Evolutionary conservation across 2,329 filamentous ascomycete genomes (phyloP).

Genomic region (Cryphonectria japonica): DNA sequence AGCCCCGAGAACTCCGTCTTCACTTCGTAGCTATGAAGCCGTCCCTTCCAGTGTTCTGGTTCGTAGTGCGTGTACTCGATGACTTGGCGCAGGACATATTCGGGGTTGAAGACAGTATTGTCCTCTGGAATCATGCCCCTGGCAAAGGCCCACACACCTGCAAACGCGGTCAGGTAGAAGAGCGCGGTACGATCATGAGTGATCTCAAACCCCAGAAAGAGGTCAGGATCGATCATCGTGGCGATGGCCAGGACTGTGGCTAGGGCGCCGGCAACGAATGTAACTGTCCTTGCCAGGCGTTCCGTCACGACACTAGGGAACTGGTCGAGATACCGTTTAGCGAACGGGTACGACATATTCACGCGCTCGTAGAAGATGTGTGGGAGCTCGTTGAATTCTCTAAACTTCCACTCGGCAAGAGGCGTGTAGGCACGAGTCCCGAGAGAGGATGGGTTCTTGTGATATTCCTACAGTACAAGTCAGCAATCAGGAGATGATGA

Average conservation of each 20-base stretch:
- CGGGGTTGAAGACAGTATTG: conserved; percentile 86
- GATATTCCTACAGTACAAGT: conserved; percentile 73
- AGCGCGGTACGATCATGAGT: conserved; percentile 85
- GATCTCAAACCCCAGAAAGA: conserved; percentile 90
- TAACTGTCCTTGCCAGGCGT: conserved; percentile 80
- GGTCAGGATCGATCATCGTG: conserved; percentile 85
- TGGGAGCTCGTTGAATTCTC: conserved; percentile 95
- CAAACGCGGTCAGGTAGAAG: conserved; percentile 86
- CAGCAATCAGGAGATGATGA: background rate
- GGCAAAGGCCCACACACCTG: conserved; percentile 80
- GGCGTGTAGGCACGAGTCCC: conserved; percentile 91
- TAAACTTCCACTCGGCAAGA: conserved; percentile 95
- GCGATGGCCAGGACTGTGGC: conserved; percentile 83
- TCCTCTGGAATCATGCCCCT: conserved; percentile 87
- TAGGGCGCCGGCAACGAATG: conserved; percentile 85
- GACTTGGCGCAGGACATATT: conserved; percentile 84
- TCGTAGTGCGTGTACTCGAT: conserved; percentile 93
- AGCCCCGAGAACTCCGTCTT: conserved; percentile 87
- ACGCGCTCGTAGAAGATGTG: conserved; percentile 89
- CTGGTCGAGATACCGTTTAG: conserved; percentile 89
- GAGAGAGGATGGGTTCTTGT: conserved; percentile 86
- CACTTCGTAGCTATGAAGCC: conserved; percentile 92
- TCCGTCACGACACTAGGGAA: conserved; percentile 95
- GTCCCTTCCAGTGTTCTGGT: conserved; percentile 84
- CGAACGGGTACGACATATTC: conserved; percentile 94